Evolutionary conservation across 805 yeast species (phyloP).

Genomic region (Cyberlindnera misumaiensis): DNA sequence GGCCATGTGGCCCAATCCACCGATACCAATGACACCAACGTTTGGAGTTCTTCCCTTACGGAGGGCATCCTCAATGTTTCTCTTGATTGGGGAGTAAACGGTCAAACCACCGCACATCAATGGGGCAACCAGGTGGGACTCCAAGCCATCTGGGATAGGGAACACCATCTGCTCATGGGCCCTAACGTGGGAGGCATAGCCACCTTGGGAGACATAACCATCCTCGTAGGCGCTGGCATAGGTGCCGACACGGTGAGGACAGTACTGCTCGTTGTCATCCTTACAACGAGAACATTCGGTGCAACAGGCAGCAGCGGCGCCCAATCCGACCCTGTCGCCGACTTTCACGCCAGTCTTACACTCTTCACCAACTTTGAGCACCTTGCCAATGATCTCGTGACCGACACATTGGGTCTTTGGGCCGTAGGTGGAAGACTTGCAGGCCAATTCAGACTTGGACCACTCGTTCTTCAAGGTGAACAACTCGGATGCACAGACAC

Average conservation of each 20-base stretch:
- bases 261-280: constrained; percentile 48
- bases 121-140: constrained; percentile 57
- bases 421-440: constrained; percentile 21
- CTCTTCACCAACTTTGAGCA: constrained; percentile 51
- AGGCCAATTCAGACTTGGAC: constrained; percentile 26
- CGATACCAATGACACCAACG: constrained; percentile 50
- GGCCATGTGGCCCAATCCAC: constrained; percentile 54
- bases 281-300: constrained; percentile 54
- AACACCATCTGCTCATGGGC: constrained; percentile 57
- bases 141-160: constrained; percentile 51
- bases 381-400: constrained; percentile 60
- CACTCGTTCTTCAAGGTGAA: constrained; percentile 47
- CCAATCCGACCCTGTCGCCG: constrained; percentile 78
- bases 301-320: constrained; percentile 64
- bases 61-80: constrained; percentile 25
- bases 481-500: constrained; percentile 62
- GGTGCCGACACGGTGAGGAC: constrained; percentile 42
- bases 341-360: constrained; percentile 41
- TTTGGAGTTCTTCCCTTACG: constrained; percentile 24
- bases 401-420: constrained; percentile 49
- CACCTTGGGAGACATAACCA: constrained; percentile 53
- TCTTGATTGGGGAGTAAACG: constrained; percentile 57
- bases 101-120: constrained; percentile 76
- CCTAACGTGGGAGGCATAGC: constrained; percentile 61
- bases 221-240: constrained; percentile 41